These are phyloP conservation scores for Lodderomyces oxycetoniae DNA, from an alignment of 1,139 yeast genomes.

Conservation along the genomic window DNA sequence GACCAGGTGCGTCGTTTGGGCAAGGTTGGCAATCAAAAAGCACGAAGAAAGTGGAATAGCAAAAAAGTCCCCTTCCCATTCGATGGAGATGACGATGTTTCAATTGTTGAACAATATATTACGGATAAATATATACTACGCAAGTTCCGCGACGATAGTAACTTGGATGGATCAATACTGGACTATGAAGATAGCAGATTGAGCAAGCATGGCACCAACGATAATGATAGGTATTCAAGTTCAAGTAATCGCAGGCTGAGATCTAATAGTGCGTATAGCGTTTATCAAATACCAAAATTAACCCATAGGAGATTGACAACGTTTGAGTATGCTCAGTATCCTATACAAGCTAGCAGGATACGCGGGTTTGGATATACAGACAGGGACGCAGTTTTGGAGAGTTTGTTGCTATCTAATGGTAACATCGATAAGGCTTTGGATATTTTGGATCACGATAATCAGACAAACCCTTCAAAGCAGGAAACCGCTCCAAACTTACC, in stretches of 20 bases:
- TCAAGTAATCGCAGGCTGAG: slow-evolving; percentile 16
- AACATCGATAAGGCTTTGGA: slow-evolving; percentile 46
- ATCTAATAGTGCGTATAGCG: slow-evolving; percentile 20
- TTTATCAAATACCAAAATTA: slow-evolving; percentile 26
- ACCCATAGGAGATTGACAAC: slow-evolving; percentile 42
- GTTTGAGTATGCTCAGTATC: slow-evolving; percentile 40
- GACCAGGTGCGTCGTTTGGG: slow-evolving; percentile 57
- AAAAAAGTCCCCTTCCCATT: slow-evolving; percentile 62
- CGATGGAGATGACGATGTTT: slow-evolving; percentile 57
- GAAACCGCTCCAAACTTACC: slow-evolving; percentile 48
- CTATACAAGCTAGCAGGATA: slow-evolving; percentile 35
- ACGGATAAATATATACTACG: slow-evolving; percentile 51
- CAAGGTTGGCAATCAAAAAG: slow-evolving; percentile 60
- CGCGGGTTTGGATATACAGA: slow-evolving; percentile 44
- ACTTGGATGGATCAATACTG: no score
- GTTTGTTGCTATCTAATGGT: slow-evolving; percentile 45
- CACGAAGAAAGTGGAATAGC: slow-evolving; percentile 62
- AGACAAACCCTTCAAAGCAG: slow-evolving; percentile 31
- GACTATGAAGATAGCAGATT: slow-evolving; percentile 23
- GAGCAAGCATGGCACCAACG: slow-evolving; percentile 13
- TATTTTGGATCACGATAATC: slow-evolving; percentile 39
- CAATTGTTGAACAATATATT: slow-evolving; percentile 46
- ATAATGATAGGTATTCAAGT: slow-evolving; percentile 5
- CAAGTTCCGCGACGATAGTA: slow-evolving; percentile 32
- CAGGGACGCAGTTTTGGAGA: slow-evolving; percentile 46